Conservation (phyloP, 768 basidiomycete genomes). For the Epithele typhae region DNA sequence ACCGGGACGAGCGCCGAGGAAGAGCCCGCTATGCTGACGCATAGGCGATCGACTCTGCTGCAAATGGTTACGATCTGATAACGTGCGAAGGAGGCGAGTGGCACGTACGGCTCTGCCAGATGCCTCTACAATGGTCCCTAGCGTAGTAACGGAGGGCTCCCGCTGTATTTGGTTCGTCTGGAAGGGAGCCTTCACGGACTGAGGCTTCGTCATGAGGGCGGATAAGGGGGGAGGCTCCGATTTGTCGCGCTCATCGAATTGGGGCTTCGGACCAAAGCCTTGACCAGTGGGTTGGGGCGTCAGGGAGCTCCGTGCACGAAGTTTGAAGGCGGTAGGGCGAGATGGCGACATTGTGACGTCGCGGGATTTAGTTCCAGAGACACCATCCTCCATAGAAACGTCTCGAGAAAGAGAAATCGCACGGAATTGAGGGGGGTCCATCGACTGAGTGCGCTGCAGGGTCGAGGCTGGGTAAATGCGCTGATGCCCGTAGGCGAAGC, state of each 20-base stretch:
- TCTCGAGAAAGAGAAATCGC: slow-evolving; percentile 35
- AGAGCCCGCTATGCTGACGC: slow-evolving; percentile 13
- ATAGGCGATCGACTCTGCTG: slow-evolving; percentile 13
- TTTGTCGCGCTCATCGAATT: slow-evolving; percentile 41
- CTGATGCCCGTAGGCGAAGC: slow-evolving; percentile 16
- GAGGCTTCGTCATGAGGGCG: slow-evolving; percentile 57
- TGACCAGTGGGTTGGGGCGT: slow-evolving; percentile 59
- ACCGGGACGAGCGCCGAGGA: slow-evolving; percentile 10
- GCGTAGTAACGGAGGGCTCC: slow-evolving; percentile 17
- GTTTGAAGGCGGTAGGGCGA: slow-evolving; percentile 37
- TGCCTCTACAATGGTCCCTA: slow-evolving; percentile 22
- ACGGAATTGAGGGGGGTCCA: slow-evolving; percentile 46
- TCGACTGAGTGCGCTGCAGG: slow-evolving; percentile 62
- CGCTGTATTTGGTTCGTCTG: slow-evolving; percentile 7
- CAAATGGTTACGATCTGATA: slow-evolving; percentile 16
- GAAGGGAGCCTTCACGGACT: slow-evolving; percentile 62
- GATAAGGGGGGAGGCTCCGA: slow-evolving; percentile 71
- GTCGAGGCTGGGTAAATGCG: slow-evolving; percentile 5
- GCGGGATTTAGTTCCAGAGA: slow-evolving; percentile 28
- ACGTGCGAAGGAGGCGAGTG: background rate
- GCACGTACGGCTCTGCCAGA: slow-evolving; percentile 13
- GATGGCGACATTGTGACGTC: slow-evolving; percentile 46
- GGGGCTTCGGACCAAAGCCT: slow-evolving; percentile 39
- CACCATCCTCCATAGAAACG: slow-evolving; percentile 39
- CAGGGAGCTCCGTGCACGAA: slow-evolving; percentile 63